Conservation (phyloP, 106 monocot species). For the Posidonia australis region DNA sequence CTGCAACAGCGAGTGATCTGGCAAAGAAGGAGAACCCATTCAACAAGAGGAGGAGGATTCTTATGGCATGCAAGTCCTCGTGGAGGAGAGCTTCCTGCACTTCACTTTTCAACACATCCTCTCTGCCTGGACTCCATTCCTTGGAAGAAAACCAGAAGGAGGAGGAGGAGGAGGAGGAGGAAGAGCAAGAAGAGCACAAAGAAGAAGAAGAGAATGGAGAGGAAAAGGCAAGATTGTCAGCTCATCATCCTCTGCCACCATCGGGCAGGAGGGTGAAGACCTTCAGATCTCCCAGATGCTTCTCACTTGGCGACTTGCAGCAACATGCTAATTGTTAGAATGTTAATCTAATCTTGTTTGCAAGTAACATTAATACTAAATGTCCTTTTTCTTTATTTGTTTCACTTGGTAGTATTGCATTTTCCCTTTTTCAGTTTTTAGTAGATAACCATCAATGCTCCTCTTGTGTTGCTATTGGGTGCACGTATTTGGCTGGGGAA, state of each 20-base stretch:
- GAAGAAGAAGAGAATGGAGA: constrained; percentile 1
- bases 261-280: not conserved
- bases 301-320: not conserved
- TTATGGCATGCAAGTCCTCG: constrained; percentile 21
- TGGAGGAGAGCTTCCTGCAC: constrained; percentile 32
- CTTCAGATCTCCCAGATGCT: constrained; percentile 5
- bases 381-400: too few species aligned
- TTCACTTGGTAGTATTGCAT: too few species aligned
- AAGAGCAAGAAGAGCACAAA: too few species aligned
- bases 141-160: not conserved
- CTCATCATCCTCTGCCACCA: not conserved
- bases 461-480: too few species aligned
- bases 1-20: constrained; percentile 21
- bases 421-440: too few species aligned
- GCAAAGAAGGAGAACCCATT: constrained; percentile 60
- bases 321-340: not conserved
- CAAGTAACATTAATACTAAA: too few species aligned
- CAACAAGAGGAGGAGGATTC: constrained; percentile 54
- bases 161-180: not conserved
- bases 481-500: too few species aligned
- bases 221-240: not conserved
- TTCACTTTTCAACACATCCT: constrained; percentile 25
- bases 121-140: not conserved
- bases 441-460: too few species aligned
- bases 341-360: too few species aligned